These are phyloP conservation scores for Trichosporon sp. DNA, from an alignment of 1,284 basidiomycete genomes.

Conservation along the genomic window DNA sequence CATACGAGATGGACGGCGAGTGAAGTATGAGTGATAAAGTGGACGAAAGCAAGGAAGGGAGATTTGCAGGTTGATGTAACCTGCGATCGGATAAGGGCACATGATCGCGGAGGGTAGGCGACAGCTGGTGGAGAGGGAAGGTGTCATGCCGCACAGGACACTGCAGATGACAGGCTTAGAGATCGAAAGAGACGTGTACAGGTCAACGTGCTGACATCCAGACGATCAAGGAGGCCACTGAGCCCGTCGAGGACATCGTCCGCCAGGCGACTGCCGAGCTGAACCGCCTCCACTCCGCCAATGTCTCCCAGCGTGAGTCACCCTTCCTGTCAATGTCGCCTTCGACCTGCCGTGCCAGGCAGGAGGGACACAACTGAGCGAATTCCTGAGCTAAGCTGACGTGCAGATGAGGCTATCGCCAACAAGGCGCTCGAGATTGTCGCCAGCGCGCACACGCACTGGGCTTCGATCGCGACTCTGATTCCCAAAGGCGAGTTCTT, in stretches of 20 bases:
- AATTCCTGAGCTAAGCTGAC: constrained; percentile 13
- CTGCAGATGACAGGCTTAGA: too few species aligned
- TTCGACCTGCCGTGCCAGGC: too few species aligned
- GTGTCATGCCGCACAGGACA: too few species aligned
- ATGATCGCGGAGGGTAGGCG: too few species aligned
- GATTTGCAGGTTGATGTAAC: background rate
- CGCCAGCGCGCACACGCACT: constrained; percentile 38
- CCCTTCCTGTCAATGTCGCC: background rate
- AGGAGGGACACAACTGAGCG: too few species aligned
- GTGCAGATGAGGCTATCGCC: constrained; percentile 46
- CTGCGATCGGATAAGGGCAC: background rate
- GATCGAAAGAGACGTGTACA: too few species aligned
- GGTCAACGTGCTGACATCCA: constrained; percentile 24
- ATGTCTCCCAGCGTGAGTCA: constrained; percentile 46
- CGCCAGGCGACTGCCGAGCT: constrained; percentile 49
- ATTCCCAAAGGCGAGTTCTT: constrained; percentile 56
- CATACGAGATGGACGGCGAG: background rate
- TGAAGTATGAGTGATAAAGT: background rate
- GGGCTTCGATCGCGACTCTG: constrained; percentile 45
- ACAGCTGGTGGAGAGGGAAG: background rate
- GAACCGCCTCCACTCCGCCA: constrained; percentile 52
- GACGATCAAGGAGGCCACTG: constrained; percentile 52
- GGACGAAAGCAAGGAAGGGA: background rate
- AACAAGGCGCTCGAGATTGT: constrained; percentile 46
- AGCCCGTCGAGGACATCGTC: constrained; percentile 52